Conservation (phyloP, 2,329 filamentous ascomycete species). For the Onygenales sp. region DNA sequence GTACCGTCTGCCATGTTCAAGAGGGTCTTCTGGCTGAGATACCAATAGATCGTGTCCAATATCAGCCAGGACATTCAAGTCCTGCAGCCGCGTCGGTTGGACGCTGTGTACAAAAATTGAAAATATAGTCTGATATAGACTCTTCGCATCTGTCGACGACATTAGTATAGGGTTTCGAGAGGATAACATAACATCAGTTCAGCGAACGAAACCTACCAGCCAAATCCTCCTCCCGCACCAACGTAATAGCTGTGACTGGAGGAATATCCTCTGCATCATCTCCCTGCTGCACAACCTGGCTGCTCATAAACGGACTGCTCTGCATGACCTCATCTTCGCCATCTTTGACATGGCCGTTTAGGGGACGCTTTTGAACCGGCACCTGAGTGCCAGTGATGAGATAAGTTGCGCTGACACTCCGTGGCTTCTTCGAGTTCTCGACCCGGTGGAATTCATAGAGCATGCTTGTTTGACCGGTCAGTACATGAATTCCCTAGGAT, state of each 20-base stretch:
- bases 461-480: slow-evolving; percentile 49
- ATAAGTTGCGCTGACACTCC: slow-evolving; percentile 85
- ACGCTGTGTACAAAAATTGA: slow-evolving; percentile 86
- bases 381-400: slow-evolving; percentile 63
- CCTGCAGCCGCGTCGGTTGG: slow-evolving; percentile 59
- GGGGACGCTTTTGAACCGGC: slow-evolving; percentile 20
- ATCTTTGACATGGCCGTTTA: slow-evolving; percentile 39
- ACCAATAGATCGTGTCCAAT: slow-evolving; percentile 54
- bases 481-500: neutral
- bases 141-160: slow-evolving; percentile 48
- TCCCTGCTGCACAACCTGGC: slow-evolving; percentile 52
- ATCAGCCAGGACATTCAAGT: slow-evolving; percentile 63
- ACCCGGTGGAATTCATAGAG: slow-evolving; percentile 73
- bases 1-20: slow-evolving; percentile 52
- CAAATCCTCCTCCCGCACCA: slow-evolving; percentile 65
- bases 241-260: slow-evolving; percentile 48
- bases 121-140: slow-evolving; percentile 60
- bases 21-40: slow-evolving; percentile 50
- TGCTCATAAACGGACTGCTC: slow-evolving; percentile 57
- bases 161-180: slow-evolving; percentile 3
- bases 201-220: slow-evolving; percentile 41
- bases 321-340: slow-evolving; percentile 59
- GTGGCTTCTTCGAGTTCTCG: slow-evolving; percentile 65
- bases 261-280: slow-evolving; percentile 37
- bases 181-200: neutral